Percentiles rank a stretch among this genome's conserved stretches.
Evolutionary conservation across 73 alveolate genomes (phyloP).

Genomic region (Breviolum minutum): DNA sequence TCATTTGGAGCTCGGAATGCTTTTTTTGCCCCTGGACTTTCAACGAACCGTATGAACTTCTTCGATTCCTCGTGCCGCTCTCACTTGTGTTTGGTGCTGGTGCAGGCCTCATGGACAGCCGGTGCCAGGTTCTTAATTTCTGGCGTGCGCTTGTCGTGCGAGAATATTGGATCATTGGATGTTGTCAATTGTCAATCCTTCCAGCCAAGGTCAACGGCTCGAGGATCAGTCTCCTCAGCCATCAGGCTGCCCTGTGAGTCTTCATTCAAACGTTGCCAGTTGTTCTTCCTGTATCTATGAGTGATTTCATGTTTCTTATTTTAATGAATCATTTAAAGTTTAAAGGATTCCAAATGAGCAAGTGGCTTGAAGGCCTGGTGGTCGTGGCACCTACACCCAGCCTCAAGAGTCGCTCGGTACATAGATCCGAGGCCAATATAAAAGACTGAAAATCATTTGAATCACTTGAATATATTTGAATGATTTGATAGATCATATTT

Average conservation of each 20-base stretch:
- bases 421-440: too few species aligned
- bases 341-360: not conserved
- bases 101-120: slow-evolving; percentile 25
- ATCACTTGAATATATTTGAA: too few species aligned
- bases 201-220: not conserved
- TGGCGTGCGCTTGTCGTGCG: not conserved
- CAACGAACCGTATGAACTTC: too few species aligned
- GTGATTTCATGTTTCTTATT: too few species aligned
- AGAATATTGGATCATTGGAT: not conserved
- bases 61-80: not conserved
- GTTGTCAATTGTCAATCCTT: not conserved
- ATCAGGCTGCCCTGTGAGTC: not conserved
- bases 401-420: not conserved
- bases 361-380: not conserved
- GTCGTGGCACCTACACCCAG: slow-evolving; percentile 26
- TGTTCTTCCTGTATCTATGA: too few species aligned
- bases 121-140: not conserved
- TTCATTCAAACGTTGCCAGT: too few species aligned
- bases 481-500: too few species aligned
- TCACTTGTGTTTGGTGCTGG: not conserved
- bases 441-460: too few species aligned
- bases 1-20: not conserved
- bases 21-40: not conserved
- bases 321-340: not conserved
- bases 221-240: slow-evolving; percentile 29